phyloP scores from a whole-genome alignment of 2,329 filamentous ascomycete genomes.

The Phialocephala subalpina region DNA sequence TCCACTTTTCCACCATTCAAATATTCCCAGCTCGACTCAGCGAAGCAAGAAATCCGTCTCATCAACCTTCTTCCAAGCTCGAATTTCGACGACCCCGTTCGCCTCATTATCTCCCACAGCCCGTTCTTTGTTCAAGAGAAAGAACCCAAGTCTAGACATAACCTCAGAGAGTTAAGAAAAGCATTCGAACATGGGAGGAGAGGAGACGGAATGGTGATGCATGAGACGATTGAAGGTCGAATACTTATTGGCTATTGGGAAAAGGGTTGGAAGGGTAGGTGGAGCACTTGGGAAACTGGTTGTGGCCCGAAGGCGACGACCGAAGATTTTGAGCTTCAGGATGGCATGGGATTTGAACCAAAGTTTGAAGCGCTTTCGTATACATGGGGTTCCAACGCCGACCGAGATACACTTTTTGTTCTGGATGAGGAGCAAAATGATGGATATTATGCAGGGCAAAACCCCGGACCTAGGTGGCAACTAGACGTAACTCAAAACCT shows the following conservation, averaged over 20 bases:
- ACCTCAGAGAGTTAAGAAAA: not conserved
- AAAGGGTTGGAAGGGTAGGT: not conserved
- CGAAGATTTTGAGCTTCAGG: no score
- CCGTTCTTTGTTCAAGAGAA: not conserved
- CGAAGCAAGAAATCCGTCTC: not conserved
- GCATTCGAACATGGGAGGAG: not conserved
- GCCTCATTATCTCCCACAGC: not conserved
- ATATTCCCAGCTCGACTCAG: not conserved
- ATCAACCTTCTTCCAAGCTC: not conserved
- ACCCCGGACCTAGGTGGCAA: not conserved
- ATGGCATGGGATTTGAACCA: not conserved
- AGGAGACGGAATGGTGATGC: not conserved
- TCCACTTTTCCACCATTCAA: not conserved
- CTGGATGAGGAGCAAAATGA: not conserved
- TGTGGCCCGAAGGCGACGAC: no score
- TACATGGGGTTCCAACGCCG: not conserved
- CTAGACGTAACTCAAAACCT: not conserved
- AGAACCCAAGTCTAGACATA: not conserved
- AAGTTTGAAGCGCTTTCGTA: constrained; percentile 1
- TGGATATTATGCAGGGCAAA: not conserved
- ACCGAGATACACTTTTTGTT: not conserved
- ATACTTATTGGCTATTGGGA: not conserved
- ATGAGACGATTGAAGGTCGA: constrained; percentile 1
- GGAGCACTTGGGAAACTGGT: not conserved
- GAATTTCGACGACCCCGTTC: not conserved